These are phyloP conservation scores for Citeromyces nyonsensis DNA, from an alignment of 805 yeast genomes.

Conservation along the genomic window DNA sequence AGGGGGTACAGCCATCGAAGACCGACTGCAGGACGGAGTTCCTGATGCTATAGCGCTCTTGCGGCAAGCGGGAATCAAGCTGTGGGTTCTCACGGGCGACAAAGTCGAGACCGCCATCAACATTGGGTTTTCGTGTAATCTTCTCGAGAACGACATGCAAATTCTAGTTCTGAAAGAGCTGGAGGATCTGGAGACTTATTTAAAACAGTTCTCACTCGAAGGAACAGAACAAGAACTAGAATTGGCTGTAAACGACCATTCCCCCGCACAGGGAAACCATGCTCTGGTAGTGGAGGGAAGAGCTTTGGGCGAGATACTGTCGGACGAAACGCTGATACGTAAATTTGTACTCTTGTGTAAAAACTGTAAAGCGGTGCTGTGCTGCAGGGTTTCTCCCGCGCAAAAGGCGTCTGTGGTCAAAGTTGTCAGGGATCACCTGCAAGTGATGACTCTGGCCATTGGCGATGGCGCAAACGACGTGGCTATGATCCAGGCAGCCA, in stretches of 20 bases:
- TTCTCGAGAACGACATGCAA: conserved; percentile 54
- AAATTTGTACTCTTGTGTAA: conserved; percentile 60
- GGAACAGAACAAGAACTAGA: conserved; percentile 26
- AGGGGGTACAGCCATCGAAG: conserved; percentile 79
- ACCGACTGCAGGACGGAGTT: conserved; percentile 63
- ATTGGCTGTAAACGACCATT: conserved; percentile 42
- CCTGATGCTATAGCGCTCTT: conserved; percentile 57
- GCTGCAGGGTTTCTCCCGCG: conserved; percentile 76
- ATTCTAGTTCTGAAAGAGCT: conserved; percentile 31
- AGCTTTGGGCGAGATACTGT: conserved; percentile 32
- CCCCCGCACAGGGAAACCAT: conserved; percentile 38
- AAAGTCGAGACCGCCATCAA: conserved; percentile 74
- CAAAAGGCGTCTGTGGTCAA: conserved; percentile 68
- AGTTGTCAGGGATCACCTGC: conserved; percentile 44
- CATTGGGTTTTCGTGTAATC: conserved; percentile 68
- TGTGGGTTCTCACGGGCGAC: conserved; percentile 80
- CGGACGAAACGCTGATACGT: conserved; percentile 17
- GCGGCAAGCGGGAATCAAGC: conserved; percentile 59
- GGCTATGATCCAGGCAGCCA: conserved; percentile 79
- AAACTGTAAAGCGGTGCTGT: conserved; percentile 62
- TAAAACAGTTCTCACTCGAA: conserved; percentile 31
- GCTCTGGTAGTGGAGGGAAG: conserved; percentile 65
- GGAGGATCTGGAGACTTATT: conserved; percentile 22
- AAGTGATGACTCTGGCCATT: conserved; percentile 66
- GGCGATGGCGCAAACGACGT: conserved; percentile 87